Base-by-base conservation (phyloP, 2,329 filamentous ascomycete species). In the Talaromyces amestolkiae region DNA sequence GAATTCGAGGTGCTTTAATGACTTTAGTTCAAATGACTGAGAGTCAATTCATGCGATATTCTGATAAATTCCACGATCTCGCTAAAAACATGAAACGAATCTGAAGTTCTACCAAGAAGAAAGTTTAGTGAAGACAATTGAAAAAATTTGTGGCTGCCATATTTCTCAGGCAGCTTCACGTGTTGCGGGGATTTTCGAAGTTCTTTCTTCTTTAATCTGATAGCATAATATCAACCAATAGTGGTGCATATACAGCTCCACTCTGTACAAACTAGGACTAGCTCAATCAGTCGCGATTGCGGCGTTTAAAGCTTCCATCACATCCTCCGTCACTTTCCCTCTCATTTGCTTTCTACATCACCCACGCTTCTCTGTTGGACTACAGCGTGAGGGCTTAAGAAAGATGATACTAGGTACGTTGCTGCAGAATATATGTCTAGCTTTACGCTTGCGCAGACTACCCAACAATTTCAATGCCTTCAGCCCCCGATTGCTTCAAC, bases 361-460 rank as follows among this genome's bases (percentile, higher is more conserved):
- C 24, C 41, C 19, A 49, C 54, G 10, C 53, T 51, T 43, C 8
- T 58, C n/a, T 22, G 17, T 24, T 35, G 24, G 45, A 24, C 22
- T 24, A 41, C 35, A 33, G 61, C 59, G 41, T 47, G 43, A 24
- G 19, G 45, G 8, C 31, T 41, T 35, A 43, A 43, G 59, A 61
- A 72, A 64, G 65, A 78, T 78, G 76, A 71, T 73, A 68, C 65
- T 77, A 64, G 74, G 74, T 76, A 65, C 62, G 74, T 70, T 33
- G 24, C n/a, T 35, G 51, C 13, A 37, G n/a, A 22, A 22, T 22
- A 22, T 11, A 3, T 35, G 15, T 17, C 10, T 15, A 15, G 10
- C 3, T 56, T 39, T 22, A 17, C 11, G 33, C 53, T 9, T 15
- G n/a, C 53, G 31, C 53, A 56, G 9, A 22, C n/a, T 7, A 10